These are phyloP conservation scores for Cladosporium phlei DNA, from an alignment of 2,329 filamentous ascomycete species.

Conservation along the genomic window DNA sequence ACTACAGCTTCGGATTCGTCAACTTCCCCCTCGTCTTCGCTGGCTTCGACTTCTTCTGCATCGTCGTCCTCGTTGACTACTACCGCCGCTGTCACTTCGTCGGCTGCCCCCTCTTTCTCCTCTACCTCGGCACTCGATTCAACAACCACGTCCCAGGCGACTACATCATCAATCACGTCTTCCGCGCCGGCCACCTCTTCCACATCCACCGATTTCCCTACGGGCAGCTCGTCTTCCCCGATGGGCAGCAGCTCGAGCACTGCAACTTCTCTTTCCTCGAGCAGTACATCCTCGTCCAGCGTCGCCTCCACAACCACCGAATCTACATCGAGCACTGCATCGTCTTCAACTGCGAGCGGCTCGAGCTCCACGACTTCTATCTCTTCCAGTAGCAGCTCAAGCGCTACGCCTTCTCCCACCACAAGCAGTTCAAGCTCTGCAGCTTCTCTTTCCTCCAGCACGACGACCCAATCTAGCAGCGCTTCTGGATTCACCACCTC, in stretches of 20 bases:
- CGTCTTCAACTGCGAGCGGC: not conserved
- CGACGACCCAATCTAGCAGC: constrained; percentile 4
- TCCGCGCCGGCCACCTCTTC: not conserved
- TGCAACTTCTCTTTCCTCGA: not conserved
- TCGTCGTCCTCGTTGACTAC: not conserved
- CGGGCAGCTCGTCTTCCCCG: not conserved
- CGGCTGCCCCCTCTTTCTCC: not conserved
- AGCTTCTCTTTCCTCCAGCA: not conserved
- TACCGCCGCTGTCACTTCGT: not conserved
- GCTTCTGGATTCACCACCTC: not conserved
- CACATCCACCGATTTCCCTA: constrained; percentile 1
- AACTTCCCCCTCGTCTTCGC: too few species aligned
- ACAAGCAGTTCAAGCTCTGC: not conserved
- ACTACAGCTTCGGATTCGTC: too few species aligned
- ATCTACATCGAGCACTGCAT: not conserved
- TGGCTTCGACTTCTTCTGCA: not conserved
- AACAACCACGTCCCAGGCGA: not conserved
- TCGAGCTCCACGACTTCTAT: constrained; percentile 2
- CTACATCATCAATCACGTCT: not conserved
- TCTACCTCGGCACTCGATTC: not conserved
- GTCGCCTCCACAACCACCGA: not conserved
- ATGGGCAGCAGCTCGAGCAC: not conserved
- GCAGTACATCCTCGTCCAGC: not conserved
- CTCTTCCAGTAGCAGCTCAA: constrained; percentile 2
- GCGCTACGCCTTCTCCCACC: constrained; percentile 1